Percentiles rank a stretch among this genome's conserved stretches.
Conservation (phyloP, 352 stramenopile genomes). For the Phytophthora cryptogea region DNA sequence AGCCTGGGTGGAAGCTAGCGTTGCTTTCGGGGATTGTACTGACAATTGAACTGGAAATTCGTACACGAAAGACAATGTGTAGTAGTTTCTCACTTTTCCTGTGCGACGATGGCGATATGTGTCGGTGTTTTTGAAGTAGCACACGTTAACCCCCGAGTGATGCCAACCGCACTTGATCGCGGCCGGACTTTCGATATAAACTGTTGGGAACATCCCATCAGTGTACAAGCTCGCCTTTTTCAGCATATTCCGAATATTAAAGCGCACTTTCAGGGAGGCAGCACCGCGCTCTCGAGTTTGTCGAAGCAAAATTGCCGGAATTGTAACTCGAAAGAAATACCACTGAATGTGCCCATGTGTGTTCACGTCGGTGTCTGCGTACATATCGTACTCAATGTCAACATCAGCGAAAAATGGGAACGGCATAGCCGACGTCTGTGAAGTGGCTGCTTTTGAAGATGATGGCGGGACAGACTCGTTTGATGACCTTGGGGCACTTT, state of each 20-base stretch:
- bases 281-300: conserved; percentile 23
- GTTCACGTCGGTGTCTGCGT: conserved; percentile 71
- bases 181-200: conserved; percentile 51
- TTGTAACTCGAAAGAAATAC: conserved; percentile 82
- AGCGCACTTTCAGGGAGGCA: conserved; percentile 51
- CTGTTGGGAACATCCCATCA: conserved; percentile 83
- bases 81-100: conserved; percentile 56
- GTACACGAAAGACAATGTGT: conserved; percentile 84
- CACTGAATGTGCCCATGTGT: conserved; percentile 87
- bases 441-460: conserved; percentile 8
- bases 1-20: not conserved
- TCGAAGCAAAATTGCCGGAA: conserved; percentile 24
- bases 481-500: conserved; percentile 1
- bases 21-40: conserved; percentile 2
- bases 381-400: conserved; percentile 77
- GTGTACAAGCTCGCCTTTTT: conserved; percentile 89
- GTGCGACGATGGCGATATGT: conserved; percentile 64
- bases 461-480: conserved; percentile 8
- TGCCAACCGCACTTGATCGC: conserved; percentile 60
- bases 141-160: conserved; percentile 73
- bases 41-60: conserved; percentile 37
- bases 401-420: conserved; percentile 63
- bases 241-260: conserved; percentile 90
- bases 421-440: conserved; percentile 23
- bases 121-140: conserved; percentile 83